Percentiles rank a stretch among this genome's conserved stretches.
Conservation (phyloP, 169 alveolate species). For the Cyclospora cayetanensis region DNA sequence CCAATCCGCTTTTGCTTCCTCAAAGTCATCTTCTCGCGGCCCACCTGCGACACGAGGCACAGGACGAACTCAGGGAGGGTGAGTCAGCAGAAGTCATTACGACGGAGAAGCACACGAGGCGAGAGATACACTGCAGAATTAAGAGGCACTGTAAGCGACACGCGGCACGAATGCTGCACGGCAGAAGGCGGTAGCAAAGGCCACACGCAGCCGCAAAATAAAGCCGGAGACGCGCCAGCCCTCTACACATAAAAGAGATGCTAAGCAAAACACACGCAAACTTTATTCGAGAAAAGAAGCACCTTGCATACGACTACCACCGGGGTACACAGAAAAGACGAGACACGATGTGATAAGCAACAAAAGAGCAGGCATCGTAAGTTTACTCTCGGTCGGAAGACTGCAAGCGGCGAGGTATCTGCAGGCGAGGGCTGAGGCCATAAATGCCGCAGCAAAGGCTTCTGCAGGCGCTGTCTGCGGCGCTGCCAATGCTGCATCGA, state of each 20-base stretch:
- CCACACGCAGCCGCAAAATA: too few relatives aligned
- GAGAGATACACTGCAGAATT: too few relatives aligned
- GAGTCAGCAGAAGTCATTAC: too few relatives aligned
- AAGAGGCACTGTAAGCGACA: too few relatives aligned
- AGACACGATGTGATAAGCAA: not conserved
- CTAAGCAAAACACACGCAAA: not conserved
- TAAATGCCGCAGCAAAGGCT: slow-evolving; percentile 39
- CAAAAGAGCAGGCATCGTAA: not conserved
- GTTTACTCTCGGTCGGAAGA: slow-evolving; percentile 33
- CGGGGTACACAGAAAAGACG: not conserved
- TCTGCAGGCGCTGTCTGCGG: slow-evolving; percentile 25
- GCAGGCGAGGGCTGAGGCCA: slow-evolving; percentile 52
- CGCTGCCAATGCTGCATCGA: slow-evolving; percentile 27
- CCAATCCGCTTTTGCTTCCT: slow-evolving; percentile 51
- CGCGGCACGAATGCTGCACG: too few relatives aligned
- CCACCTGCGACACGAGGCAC: slow-evolving; percentile 25
- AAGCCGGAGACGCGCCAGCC: too few relatives aligned
- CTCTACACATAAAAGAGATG: not conserved
- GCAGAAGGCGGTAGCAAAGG: too few relatives aligned
- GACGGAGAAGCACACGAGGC: too few relatives aligned
- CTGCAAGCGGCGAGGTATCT: slow-evolving; percentile 51
- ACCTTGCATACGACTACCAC: not conserved
- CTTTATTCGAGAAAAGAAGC: not conserved
- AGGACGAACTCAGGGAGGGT: too few relatives aligned
- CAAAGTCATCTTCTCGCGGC: slow-evolving; percentile 52